These are phyloP conservation scores for Colletotrichum zoysiae DNA, from an alignment of 2,329 filamentous ascomycete species.

Conservation along the genomic window DNA sequence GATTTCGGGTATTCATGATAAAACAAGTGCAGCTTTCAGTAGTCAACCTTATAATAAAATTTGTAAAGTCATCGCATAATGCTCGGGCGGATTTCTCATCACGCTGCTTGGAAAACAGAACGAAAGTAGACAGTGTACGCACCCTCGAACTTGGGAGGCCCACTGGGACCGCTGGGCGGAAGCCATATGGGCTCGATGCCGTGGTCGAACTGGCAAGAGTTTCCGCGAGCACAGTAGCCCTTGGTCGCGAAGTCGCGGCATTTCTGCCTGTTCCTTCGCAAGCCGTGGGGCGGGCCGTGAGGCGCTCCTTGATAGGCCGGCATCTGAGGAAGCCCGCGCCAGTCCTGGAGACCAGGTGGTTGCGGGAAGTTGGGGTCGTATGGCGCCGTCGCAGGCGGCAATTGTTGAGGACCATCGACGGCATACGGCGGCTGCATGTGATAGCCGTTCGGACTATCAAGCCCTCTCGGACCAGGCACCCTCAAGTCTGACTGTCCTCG, in stretches of 20 bases:
- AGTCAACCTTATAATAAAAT: slow-evolving; percentile 46
- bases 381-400: slow-evolving; percentile 54
- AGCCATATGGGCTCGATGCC: slow-evolving; percentile 53
- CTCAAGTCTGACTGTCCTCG: slow-evolving; percentile 59
- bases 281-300: slow-evolving; percentile 18
- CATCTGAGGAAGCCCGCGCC: slow-evolving; percentile 19
- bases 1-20: neutral
- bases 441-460: slow-evolving; percentile 5
- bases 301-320: slow-evolving; percentile 6
- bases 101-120: slow-evolving; percentile 24
- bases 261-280: slow-evolving; percentile 57
- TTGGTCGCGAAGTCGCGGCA: slow-evolving; percentile 81
- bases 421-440: neutral
- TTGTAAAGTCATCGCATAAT: slow-evolving; percentile 43
- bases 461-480: slow-evolving; percentile 34
- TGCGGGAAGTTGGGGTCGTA: slow-evolving; percentile 64
- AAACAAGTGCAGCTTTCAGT: slow-evolving; percentile 47
- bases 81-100: slow-evolving; percentile 43
- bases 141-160: slow-evolving; percentile 30
- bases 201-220: slow-evolving; percentile 78
- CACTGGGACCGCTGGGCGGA: slow-evolving; percentile 25
- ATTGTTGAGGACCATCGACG: slow-evolving; percentile 13
- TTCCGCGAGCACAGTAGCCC: slow-evolving; percentile 77
- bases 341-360: slow-evolving; percentile 27
- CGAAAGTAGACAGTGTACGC: neutral